These are phyloP conservation scores for Plenodomus biglobosus DNA, from an alignment of 2,329 filamentous ascomycete species.

Conservation along the genomic window DNA sequence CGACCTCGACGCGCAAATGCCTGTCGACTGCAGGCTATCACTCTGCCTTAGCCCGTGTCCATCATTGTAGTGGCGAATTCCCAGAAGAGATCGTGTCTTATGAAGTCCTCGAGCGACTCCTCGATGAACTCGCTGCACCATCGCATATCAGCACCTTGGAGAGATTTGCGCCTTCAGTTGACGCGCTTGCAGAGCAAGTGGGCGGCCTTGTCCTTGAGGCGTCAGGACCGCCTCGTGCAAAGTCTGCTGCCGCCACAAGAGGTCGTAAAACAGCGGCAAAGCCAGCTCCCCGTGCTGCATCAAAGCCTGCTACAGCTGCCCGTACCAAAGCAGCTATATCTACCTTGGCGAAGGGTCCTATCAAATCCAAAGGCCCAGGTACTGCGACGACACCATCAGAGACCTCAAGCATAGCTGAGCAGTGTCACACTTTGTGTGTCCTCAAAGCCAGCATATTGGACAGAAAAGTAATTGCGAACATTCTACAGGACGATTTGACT, in stretches of 20 bases:
- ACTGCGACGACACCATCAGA: conserved; percentile 6
- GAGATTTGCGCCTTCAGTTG: conserved; percentile 30
- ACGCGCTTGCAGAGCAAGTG: conserved; percentile 48
- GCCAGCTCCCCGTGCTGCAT: conserved; percentile 9
- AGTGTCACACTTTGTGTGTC: conserved; percentile 45
- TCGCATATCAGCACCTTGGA: conserved; percentile 35
- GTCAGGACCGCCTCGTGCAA: conserved; percentile 11
- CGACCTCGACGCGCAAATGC: conserved; percentile 44
- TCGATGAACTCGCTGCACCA: conserved; percentile 47
- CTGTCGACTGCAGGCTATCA: conserved; percentile 57
- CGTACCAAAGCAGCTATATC: conserved; percentile 17
- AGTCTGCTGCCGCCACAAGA: conserved; percentile 16
- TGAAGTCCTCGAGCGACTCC: conserved; percentile 50
- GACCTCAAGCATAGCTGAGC: conserved; percentile 23
- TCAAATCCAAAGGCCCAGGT: conserved; percentile 16
- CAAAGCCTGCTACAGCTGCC: conserved; percentile 15
- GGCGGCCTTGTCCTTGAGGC: conserved; percentile 44
- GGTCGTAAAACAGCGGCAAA: conserved; percentile 28
- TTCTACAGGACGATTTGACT: conserved; percentile 36
- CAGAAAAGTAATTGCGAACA: conserved; percentile 52
- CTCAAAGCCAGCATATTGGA: conserved; percentile 54
- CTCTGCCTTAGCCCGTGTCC: conserved; percentile 53
- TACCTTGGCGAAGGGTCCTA: conserved; percentile 15
- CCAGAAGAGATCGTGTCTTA: conserved; percentile 54
- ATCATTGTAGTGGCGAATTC: conserved; percentile 51